Base-by-base conservation (phyloP, 768 basidiomycete species). In the Kwoniella dendrophila region DNA sequence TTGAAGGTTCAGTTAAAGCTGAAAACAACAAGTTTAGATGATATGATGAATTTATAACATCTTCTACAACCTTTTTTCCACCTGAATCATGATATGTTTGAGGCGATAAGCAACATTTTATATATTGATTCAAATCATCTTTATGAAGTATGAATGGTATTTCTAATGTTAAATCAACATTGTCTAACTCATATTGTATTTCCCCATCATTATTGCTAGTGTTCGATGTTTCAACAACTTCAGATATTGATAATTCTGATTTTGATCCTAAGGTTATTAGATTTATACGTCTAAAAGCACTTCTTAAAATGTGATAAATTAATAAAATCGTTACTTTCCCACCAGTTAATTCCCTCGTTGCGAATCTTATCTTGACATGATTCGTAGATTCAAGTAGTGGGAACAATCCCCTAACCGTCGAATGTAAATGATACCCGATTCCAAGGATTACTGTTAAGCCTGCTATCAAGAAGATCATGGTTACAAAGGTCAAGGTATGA, bases 21-120 rank as follows among this genome's bases (percentile, higher is more conserved):
- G 62, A 63, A 22, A 67, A 59, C 24, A 70, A 36, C 12, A 67
- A 30, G 3, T 56, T 48, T n/a, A 63, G 24, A 41, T 56, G 52
- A 8, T 24, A 11, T 24, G 34, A 36, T 27, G n/a, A 20, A 7
- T 32, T n/a, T 10, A 59, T 12, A 1, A 51, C 24, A 16, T 49
- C 22, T 10, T 56, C 33, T 16, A 18, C 24, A 2, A 22, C 16
- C 24, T 27, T 8, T 22, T n/a, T 48, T 22, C 4, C 29, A 30
- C 14, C 12, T 49, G 27, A 4, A 27, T 20, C 14, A 40, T 40
- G 38, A 44, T 14, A 32, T 27, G 30, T 30, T 26, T 14, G 53
- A 14, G 7, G 24, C 26, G 34, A 44, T 12, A n/a, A n/a, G n/a
- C n/a, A n/a, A 44, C 38, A 40, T 29, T 44, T 11, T 2, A 40